Conservation (phyloP, 108 stramenopile species). For the Pseudonitzschia delicatissima region DNA sequence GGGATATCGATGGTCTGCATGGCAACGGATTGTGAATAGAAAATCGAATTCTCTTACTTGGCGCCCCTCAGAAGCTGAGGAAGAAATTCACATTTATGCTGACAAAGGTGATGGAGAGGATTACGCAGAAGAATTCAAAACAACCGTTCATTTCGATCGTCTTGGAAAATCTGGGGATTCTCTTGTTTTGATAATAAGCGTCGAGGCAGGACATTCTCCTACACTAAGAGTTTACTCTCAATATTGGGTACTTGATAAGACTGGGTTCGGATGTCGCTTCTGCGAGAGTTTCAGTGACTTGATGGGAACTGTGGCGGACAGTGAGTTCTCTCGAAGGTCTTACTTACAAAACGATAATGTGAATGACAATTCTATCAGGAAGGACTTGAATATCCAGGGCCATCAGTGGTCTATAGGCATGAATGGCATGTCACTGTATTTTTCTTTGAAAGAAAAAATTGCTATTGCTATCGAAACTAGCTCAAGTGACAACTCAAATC, state of each 20-base stretch:
- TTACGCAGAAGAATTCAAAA: slow-evolving; percentile 61
- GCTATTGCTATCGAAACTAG: slow-evolving; percentile 54
- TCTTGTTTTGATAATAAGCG: slow-evolving; percentile 64
- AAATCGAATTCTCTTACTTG: slow-evolving; percentile 50
- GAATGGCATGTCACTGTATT: slow-evolving; percentile 70
- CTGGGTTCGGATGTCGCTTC: slow-evolving; percentile 73
- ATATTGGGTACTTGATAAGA: slow-evolving; percentile 81
- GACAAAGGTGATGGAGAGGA: slow-evolving; percentile 44
- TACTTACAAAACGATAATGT: slow-evolving; percentile 35
- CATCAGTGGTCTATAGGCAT: slow-evolving; percentile 77
- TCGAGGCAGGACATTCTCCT: slow-evolving; percentile 64
- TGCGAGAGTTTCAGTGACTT: slow-evolving; percentile 59
- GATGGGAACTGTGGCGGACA: slow-evolving; percentile 53
- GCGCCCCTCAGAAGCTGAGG: slow-evolving; percentile 60
- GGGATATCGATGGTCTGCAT: slow-evolving; percentile 70
- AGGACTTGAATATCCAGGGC: slow-evolving; percentile 48
- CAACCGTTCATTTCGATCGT: slow-evolving; percentile 56
- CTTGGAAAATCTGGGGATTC: slow-evolving; percentile 42
- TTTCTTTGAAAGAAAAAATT: slow-evolving; percentile 54
- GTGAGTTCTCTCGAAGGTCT: slow-evolving; percentile 54
- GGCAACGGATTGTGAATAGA: slow-evolving; percentile 73
- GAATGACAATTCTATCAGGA: slow-evolving; percentile 27
- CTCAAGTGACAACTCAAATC: slow-evolving; percentile 10
- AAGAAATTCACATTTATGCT: slow-evolving; percentile 43
- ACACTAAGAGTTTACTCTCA: slow-evolving; percentile 65